These are phyloP conservation scores for Nothopassalora personata DNA, from an alignment of 2,329 filamentous ascomycete genomes.

Conservation along the genomic window DNA sequence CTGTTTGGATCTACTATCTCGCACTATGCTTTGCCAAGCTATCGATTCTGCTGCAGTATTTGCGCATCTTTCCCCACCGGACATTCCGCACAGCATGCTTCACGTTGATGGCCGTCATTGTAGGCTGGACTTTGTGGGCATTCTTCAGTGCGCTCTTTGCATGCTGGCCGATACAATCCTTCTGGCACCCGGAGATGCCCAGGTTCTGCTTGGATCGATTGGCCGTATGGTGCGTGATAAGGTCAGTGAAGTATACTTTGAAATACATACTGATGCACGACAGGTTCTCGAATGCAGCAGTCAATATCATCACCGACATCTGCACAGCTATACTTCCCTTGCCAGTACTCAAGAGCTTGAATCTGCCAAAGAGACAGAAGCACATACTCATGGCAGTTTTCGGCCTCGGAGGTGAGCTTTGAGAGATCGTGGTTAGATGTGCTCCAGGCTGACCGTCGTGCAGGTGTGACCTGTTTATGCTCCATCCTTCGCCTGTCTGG, in stretches of 20 bases:
- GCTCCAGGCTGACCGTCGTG: background rate
- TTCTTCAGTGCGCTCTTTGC: constrained; percentile 29
- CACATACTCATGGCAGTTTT: constrained; percentile 31
- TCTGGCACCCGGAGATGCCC: constrained; percentile 25
- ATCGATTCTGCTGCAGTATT: constrained; percentile 33
- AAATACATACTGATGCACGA: background rate
- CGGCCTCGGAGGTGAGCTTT: constrained; percentile 26
- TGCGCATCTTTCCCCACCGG: constrained; percentile 30
- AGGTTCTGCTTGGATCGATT: constrained; percentile 25
- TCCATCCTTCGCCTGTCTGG: constrained; percentile 26
- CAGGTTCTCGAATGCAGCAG: constrained; percentile 28
- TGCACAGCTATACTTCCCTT: constrained; percentile 31
- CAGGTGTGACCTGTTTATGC: constrained; percentile 25
- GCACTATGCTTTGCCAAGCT: constrained; percentile 29
- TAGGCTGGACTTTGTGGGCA: constrained; percentile 27
- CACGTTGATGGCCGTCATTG: constrained; percentile 25
- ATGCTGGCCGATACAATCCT: constrained; percentile 28
- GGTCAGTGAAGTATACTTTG: background rate
- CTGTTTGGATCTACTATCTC: constrained; percentile 25
- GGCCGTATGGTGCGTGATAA: constrained; percentile 25
- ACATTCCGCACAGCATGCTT: constrained; percentile 25
- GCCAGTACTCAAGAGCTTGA: constrained; percentile 29
- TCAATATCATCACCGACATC: constrained; percentile 34
- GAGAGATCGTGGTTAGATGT: too few species aligned
- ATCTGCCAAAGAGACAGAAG: constrained; percentile 28